Evolutionary conservation across 495 filamentous ascomycete species (phyloP).

Genomic region (Hypoxylon perforatum): DNA sequence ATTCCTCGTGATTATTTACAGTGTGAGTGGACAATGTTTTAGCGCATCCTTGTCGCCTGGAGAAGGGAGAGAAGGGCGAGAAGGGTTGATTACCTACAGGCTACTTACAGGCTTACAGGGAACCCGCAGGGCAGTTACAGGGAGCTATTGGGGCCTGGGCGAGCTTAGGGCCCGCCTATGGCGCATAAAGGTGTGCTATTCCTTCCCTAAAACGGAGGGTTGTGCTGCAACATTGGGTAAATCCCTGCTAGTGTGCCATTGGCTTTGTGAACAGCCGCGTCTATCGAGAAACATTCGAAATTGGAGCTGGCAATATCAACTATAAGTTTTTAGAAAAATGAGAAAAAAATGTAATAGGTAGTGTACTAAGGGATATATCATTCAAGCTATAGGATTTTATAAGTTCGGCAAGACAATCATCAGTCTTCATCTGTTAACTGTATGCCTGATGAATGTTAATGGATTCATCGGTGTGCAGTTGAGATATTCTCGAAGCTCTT

Average conservation of each 20-base stretch:
- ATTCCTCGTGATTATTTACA: slow-evolving; percentile 42
- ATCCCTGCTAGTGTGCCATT: slow-evolving; percentile 15
- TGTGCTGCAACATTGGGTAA: slow-evolving; percentile 8
- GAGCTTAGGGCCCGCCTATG: slow-evolving; percentile 1
- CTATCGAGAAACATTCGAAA: slow-evolving; percentile 24
- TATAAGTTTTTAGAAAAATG: not conserved
- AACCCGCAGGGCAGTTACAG: slow-evolving; percentile 5
- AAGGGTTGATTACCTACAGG: slow-evolving; percentile 24
- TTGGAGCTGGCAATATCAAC: slow-evolving; percentile 16
- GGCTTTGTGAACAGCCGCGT: slow-evolving; percentile 18
- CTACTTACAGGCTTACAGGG: slow-evolving; percentile 23
- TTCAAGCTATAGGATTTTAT: not conserved
- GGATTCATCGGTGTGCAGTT: not conserved
- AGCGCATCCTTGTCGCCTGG: slow-evolving; percentile 21
- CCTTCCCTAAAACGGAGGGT: slow-evolving; percentile 21
- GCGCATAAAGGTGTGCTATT: slow-evolving; percentile 20
- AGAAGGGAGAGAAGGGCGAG: too few species aligned
- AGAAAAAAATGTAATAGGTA: not conserved
- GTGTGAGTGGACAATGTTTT: slow-evolving; percentile 42
- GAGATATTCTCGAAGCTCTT: slow-evolving; percentile 31
- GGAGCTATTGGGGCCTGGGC: slow-evolving; percentile 6
- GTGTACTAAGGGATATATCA: too few species aligned
- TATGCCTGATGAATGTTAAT: not conserved
- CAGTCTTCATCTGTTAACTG: not conserved
- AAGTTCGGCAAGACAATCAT: not conserved